Percentiles rank a stretch among this genome's conserved stretches.
phyloP scores from a whole-genome alignment of 2,329 filamentous ascomycete genomes.

The Lachnellula occidentalis region DNA sequence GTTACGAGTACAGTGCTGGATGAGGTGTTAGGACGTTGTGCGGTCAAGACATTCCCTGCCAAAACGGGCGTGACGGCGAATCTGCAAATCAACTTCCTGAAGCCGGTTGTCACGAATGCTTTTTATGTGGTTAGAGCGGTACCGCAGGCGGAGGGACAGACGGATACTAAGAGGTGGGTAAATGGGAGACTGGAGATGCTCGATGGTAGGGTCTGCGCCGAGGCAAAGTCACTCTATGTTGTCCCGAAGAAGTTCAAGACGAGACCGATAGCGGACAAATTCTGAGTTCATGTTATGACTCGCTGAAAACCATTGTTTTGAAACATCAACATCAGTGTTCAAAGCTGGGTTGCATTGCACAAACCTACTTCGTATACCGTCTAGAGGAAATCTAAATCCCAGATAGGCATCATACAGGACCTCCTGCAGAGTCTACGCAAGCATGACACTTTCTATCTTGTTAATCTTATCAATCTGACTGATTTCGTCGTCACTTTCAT shows the following conservation, averaged over 20 bases:
- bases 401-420: too few species aligned
- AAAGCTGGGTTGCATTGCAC: too few species aligned
- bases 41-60: constrained; percentile 42
- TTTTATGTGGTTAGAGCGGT: constrained; percentile 58
- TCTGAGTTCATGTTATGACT: constrained; percentile 5
- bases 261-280: constrained; percentile 9
- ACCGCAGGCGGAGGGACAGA: constrained; percentile 36
- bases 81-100: constrained; percentile 56
- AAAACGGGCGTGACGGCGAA: constrained; percentile 51
- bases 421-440: not conserved
- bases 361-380: too few species aligned
- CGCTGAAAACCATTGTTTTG: not conserved
- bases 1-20: constrained; percentile 62
- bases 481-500: not conserved
- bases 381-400: too few species aligned
- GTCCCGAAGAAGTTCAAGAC: constrained; percentile 42
- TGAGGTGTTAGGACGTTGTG: constrained; percentile 63
- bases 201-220: constrained; percentile 52
- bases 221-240: constrained; percentile 53
- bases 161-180: constrained; percentile 49
- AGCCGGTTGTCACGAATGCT: constrained; percentile 50
- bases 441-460: not conserved
- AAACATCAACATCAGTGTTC: not conserved
- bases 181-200: constrained; percentile 47
- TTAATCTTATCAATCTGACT: not conserved